phyloP scores from a whole-genome alignment of 2,329 filamentous ascomycete genomes.

The Dactylellina leptospora region DNA sequence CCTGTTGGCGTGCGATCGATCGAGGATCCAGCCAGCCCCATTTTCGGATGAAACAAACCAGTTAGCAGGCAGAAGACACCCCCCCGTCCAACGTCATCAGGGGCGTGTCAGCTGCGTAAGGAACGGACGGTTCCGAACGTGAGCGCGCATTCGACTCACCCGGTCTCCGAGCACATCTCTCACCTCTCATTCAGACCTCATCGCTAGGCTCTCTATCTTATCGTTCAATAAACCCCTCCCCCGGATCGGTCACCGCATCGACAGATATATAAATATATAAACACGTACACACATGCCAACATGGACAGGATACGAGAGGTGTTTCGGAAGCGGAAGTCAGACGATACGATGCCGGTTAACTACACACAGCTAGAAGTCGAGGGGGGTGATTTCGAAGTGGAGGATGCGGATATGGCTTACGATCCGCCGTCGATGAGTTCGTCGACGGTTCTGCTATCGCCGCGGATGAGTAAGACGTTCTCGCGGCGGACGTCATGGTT shows the following conservation, averaged over 20 bases:
- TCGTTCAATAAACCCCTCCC: neutral
- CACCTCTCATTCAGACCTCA: too few species aligned
- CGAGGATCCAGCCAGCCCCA: too few species aligned
- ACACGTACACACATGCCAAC: neutral
- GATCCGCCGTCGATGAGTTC: constrained; percentile 54
- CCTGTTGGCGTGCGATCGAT: too few species aligned
- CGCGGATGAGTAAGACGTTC: constrained; percentile 57
- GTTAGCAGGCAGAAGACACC: constrained; percentile 1
- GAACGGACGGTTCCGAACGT: constrained; percentile 23
- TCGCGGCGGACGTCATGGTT: constrained; percentile 77
- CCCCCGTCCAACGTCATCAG: constrained; percentile 26
- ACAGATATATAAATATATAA: too few species aligned
- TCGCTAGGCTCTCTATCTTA: neutral
- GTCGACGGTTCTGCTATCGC: constrained; percentile 57
- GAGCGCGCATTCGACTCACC: constrained; percentile 1
- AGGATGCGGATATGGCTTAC: constrained; percentile 17
- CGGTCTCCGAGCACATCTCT: neutral
- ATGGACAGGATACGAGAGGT: constrained; percentile 38
- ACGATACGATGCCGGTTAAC: constrained; percentile 11
- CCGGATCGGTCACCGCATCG: too few species aligned
- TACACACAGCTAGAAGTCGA: constrained; percentile 35
- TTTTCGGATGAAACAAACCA: too few species aligned
- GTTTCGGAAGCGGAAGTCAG: constrained; percentile 27
- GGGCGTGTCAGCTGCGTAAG: constrained; percentile 28
- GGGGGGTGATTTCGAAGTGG: constrained; percentile 15